Conservation (phyloP, 2,329 filamentous ascomycete genomes). For the Rutstroemia sp. region DNA sequence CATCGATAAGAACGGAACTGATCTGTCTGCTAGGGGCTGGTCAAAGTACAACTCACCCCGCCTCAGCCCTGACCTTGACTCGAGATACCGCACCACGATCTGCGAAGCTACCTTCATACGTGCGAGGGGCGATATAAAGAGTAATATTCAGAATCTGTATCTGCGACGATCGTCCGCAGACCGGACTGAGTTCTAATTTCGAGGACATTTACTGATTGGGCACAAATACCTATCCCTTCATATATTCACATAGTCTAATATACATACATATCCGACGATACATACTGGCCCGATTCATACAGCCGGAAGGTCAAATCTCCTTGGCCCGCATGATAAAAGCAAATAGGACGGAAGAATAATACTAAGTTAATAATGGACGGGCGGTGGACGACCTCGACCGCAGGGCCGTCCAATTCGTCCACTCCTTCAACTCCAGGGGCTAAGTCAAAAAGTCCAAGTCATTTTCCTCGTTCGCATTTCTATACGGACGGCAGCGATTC, state of each 20-base stretch:
- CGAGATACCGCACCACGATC: background rate
- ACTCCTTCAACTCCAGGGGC: background rate
- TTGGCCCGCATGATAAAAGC: background rate
- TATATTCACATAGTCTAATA: background rate
- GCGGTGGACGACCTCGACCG: background rate
- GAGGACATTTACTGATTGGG: background rate
- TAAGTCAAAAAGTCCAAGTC: conserved; percentile 3
- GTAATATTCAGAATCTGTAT: background rate
- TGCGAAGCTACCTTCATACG: background rate
- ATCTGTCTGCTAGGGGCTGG: background rate
- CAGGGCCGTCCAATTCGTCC: background rate
- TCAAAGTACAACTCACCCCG: conserved; percentile 5
- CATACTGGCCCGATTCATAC: background rate
- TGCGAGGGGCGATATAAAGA: background rate
- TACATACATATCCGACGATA: background rate
- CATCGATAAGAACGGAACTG: background rate
- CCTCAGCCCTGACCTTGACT: background rate
- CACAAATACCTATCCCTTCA: background rate
- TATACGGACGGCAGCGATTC: conserved; percentile 8
- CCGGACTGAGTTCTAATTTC: background rate
- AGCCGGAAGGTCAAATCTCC: background rate
- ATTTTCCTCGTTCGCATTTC: conserved; percentile 6
- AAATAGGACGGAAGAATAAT: background rate
- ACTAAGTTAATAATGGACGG: conserved; percentile 2
- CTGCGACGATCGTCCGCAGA: background rate